Evolutionary conservation across 2,329 filamentous ascomycete genomes (phyloP), one percentile per base, ranked within the genome.

Genomic region (Corinectria fuckeliana): DNA sequence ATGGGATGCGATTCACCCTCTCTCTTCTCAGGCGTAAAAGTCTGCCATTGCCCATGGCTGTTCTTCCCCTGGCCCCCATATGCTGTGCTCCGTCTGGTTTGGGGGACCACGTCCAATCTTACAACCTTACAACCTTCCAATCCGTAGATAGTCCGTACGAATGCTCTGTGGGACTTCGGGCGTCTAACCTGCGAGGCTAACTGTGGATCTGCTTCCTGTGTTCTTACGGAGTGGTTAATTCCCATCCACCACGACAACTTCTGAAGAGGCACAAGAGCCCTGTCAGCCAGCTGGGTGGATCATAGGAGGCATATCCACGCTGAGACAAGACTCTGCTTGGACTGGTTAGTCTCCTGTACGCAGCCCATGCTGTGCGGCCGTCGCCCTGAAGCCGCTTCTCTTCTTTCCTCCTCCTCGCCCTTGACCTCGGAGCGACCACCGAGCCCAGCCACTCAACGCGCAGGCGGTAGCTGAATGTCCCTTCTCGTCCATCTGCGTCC

Each of bases 241-340:
- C 28, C 56, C 51, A 50, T 65, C 54, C 41, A 53, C 62, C 67
- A 64, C 59, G 58, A 60, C 41, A 28, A 34, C 49, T 38, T 52
- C 48, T 52, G 21, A 30, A 47, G 56, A 60, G 41, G 34, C 41
- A 34, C 47, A 59, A 42, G 56, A 55, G 58, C 67, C 69, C 69
- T 68, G 68, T 59, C 68, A 68, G 65, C 60, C 50, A 60, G 59
- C 57, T 58, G 49, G 54, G 68, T 70, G 68, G 68, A 67, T 64
- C 63, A 67, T 68, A 60, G 61, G 61, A 66, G 65, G 62, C 61
- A 58, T 60, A 58, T 53, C 69, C 58, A 61, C 50, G 53, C 67
- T 64, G 56, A 71, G 61, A 71, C 63, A 58, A 50, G 42, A 61
- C 64, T 70, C 42, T 60, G 44, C 63, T 61, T 61, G 67, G 55